Evolutionary conservation across 192 early-diverging fungal genomes (phyloP), one percentile per base, ranked within the genome.

Genomic region (Coemansia nantahalensis): DNA sequence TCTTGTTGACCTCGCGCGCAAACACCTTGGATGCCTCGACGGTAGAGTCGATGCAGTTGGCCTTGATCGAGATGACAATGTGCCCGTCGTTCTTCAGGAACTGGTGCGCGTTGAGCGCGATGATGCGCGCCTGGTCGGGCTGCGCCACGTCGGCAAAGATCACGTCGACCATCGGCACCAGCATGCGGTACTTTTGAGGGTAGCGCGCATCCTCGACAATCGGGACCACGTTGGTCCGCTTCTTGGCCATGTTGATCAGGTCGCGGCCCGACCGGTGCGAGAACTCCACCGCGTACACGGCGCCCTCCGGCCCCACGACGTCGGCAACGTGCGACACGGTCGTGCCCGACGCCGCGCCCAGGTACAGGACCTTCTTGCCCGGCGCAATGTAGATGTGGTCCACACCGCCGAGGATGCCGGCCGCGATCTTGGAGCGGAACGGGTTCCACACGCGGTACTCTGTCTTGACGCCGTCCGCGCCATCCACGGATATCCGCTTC

Each of bases 391-490:
- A 84, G 66, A 98, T 90, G 76, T 95, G 67, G 78, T 98, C 96
- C 45, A 97, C 71, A 84, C 94, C 93, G 61, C 94, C 93, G 13
- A 98, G 85, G 43, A 98, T 84, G 77, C 92, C 94, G 50, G 96
- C 96, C 42, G 96, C 96, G 35, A 98, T 66, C 86, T 98, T 98
- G 62, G 94, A 97, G 61, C 96, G 84, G 89, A 98, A 98, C 55
- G 96, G 96, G 74, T 98, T 98, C 96, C 96, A 98, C 49, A 98
- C 92, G 56, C 96, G 86, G 80, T 98, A 98, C 79, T 98, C 96
- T 32, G 86, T 86, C 79, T 98, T 98, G 61, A 90, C 88, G 51
- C 91, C 91, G 42, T 98, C 96, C 48, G 84, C 69, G 48, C 94
- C 93, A 56, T 98, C 96, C 8, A 97, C 88, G 1, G 89, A 86